Conservation (phyloP, 495 filamentous ascomycete species). For the Umbilicaria muhlenbergii region DNA sequence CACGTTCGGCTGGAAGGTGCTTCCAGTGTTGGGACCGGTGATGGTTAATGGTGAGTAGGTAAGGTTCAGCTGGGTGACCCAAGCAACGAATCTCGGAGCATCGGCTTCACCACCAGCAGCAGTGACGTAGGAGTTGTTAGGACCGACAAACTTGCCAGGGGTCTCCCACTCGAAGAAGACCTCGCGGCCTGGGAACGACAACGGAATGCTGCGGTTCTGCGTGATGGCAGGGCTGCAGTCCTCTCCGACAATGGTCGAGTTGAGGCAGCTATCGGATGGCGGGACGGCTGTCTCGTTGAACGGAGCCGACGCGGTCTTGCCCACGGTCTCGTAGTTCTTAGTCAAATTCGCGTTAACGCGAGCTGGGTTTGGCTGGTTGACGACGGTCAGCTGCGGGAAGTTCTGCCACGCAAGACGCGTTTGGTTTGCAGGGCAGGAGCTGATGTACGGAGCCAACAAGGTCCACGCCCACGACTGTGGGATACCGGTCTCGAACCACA, state of each 20-base stretch:
- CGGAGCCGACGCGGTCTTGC: slow-evolving; percentile 26
- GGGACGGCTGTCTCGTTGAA: slow-evolving; percentile 23
- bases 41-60: slow-evolving; percentile 59
- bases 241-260: slow-evolving; percentile 30
- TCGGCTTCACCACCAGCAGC: slow-evolving; percentile 31
- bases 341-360: slow-evolving; percentile 37
- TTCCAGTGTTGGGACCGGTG: slow-evolving; percentile 36
- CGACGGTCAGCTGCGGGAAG: slow-evolving; percentile 58
- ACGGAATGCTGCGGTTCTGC: slow-evolving; percentile 46
- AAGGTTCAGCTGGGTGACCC: slow-evolving; percentile 72
- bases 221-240: slow-evolving; percentile 48
- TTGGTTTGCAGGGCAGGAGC: slow-evolving; percentile 54
- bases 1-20: slow-evolving; percentile 51
- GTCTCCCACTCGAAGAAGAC: slow-evolving; percentile 59
- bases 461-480: slow-evolving; percentile 86
- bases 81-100: slow-evolving; percentile 50
- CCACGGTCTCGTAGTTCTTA: slow-evolving; percentile 38
- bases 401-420: slow-evolving; percentile 80
- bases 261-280: slow-evolving; percentile 30
- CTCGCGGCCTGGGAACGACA: slow-evolving; percentile 61
- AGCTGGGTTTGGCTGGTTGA: slow-evolving; percentile 64
- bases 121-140: slow-evolving; percentile 71
- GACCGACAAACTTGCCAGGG: slow-evolving; percentile 54
- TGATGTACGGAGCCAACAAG: slow-evolving; percentile 71
- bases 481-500: slow-evolving; percentile 69